Percentiles rank a stretch among this genome's conserved stretches.
phyloP scores from a whole-genome alignment of 1,284 basidiomycete species.

The Malassezia equina region DNA sequence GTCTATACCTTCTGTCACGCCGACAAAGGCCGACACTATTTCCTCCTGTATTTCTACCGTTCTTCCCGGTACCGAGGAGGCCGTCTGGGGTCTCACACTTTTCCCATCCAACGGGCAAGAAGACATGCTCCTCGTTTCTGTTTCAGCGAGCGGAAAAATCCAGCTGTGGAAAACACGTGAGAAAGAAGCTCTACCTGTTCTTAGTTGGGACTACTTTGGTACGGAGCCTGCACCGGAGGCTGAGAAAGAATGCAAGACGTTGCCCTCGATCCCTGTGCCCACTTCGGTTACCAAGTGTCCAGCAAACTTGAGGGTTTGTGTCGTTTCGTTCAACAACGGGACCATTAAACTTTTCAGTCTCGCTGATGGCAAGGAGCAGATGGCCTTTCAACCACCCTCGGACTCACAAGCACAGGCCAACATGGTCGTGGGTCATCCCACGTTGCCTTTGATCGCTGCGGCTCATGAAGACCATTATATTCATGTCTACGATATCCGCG shows the following conservation, averaged over 20 bases:
- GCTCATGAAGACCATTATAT: slow-evolving; percentile 91
- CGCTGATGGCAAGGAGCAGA: slow-evolving; percentile 69
- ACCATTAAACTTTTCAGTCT: slow-evolving; percentile 82
- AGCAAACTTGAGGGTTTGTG: slow-evolving; percentile 49
- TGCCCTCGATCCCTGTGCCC: slow-evolving; percentile 53
- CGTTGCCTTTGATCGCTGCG: slow-evolving; percentile 73
- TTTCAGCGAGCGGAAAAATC: slow-evolving; percentile 77
- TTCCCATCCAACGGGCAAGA: slow-evolving; percentile 42
- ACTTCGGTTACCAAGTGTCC: slow-evolving; percentile 70
- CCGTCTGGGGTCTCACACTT: slow-evolving; percentile 79
- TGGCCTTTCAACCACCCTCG: slow-evolving; percentile 53
- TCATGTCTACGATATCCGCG: slow-evolving; percentile 71
- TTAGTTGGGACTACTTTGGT: slow-evolving; percentile 65
- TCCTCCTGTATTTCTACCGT: slow-evolving; percentile 50
- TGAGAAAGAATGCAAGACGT: slow-evolving; percentile 49
- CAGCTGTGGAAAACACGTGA: slow-evolving; percentile 63
- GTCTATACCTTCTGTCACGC: slow-evolving; percentile 53
- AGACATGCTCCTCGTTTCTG: slow-evolving; percentile 63
- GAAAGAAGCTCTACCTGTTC: slow-evolving; percentile 19
- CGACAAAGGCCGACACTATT: slow-evolving; percentile 69
- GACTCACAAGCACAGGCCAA: slow-evolving; percentile 60
- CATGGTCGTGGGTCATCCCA: slow-evolving; percentile 78
- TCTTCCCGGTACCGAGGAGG: slow-evolving; percentile 74
- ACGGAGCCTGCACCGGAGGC: slow-evolving; percentile 48
- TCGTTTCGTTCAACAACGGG: slow-evolving; percentile 78